These are phyloP conservation scores for Penicillium griseofulvum DNA, from an alignment of 2,329 filamentous ascomycete species.

Conservation along the genomic window DNA sequence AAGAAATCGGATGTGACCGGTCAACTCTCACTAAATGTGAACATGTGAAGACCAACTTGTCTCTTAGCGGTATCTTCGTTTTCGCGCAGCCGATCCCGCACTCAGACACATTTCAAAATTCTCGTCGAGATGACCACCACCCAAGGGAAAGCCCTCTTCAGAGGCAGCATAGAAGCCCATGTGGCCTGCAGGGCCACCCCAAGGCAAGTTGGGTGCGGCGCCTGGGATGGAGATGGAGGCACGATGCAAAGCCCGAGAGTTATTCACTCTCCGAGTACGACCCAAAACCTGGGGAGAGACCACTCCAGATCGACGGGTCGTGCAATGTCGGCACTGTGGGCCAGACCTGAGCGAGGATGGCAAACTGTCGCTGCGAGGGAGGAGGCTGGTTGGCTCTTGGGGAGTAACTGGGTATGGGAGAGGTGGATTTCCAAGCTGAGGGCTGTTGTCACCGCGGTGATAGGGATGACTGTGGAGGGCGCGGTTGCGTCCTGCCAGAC, in stretches of 20 bases:
- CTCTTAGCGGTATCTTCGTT: neutral
- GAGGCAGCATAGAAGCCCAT: neutral
- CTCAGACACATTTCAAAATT: neutral
- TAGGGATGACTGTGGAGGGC: neutral
- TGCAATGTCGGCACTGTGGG: neutral
- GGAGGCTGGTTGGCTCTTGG: neutral
- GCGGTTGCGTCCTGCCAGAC: neutral
- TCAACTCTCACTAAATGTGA: neutral
- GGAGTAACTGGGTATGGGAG: neutral
- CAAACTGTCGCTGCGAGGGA: neutral
- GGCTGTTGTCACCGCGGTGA: neutral
- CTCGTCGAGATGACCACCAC: neutral
- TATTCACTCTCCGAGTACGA: no score
- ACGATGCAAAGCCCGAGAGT: neutral
- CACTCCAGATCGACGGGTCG: neutral
- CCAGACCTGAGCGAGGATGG: neutral
- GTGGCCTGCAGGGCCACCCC: neutral
- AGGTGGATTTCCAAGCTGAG: neutral
- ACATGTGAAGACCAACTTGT: neutral
- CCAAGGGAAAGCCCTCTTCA: neutral
- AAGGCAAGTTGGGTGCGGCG: neutral
- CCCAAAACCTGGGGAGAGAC: neutral
- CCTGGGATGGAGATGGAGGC: neutral
- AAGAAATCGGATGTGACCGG: no score
- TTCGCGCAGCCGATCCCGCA: neutral